phyloP scores from a whole-genome alignment of 257 asterid species.

The Solanum tacnaense region DNA sequence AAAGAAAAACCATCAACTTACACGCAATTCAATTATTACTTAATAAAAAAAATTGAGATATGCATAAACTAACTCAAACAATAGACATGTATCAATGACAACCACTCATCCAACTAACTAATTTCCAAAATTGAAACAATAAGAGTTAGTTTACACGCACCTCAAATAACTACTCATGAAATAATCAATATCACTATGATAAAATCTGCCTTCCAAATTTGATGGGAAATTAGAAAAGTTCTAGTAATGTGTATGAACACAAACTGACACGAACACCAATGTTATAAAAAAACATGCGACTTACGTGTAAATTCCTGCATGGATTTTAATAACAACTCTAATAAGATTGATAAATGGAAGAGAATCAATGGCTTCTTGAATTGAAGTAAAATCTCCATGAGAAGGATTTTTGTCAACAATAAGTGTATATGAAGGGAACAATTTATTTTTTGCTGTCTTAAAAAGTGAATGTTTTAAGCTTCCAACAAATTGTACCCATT shows the following conservation, averaged over 20 bases:
- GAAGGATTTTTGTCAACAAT: conserved; percentile 63
- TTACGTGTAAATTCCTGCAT: conserved; percentile 85
- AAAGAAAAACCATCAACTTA: accelerated
- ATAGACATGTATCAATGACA: background rate
- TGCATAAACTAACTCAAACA: background rate
- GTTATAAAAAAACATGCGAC: background rate
- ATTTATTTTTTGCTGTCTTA: conserved; percentile 53
- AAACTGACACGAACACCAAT: background rate
- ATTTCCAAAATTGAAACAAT: background rate
- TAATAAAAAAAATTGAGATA: background rate
- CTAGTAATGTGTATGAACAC: background rate
- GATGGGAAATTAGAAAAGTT: background rate
- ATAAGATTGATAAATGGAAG: conserved; percentile 67
- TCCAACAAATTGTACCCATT: conserved; percentile 78
- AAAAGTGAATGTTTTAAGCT: conserved; percentile 63
- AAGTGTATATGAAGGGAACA: conserved; percentile 65
- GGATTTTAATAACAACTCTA: conserved; percentile 67
- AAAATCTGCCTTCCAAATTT: too few species aligned
- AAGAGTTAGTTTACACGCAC: background rate
- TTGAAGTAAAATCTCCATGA: conserved; percentile 62
- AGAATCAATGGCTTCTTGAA: conserved; percentile 87
- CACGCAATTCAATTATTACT: background rate
- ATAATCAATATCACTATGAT: background rate
- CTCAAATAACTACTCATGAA: background rate
- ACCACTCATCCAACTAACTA: background rate